phyloP scores from a whole-genome alignment of 208 protist genomes.

The Tritrichomonas musculus region DNA sequence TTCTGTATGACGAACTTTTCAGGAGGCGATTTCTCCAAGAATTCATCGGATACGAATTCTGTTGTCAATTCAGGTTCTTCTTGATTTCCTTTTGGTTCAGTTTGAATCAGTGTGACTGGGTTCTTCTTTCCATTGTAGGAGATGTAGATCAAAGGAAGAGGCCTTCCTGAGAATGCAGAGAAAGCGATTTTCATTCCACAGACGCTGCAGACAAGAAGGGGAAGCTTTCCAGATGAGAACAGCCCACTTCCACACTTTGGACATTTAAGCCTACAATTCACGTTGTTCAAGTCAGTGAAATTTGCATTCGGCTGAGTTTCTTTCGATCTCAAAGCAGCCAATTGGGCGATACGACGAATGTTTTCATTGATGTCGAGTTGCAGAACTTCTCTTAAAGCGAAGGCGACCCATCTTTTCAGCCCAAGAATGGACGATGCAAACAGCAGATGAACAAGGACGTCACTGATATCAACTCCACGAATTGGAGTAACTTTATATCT shows the following conservation, averaged over 20 bases:
- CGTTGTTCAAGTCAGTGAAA: not conserved
- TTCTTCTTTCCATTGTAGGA: not conserved
- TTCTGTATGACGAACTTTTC: not conserved
- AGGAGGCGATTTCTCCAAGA: not conserved
- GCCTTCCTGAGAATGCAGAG: not conserved
- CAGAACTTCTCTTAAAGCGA: not conserved
- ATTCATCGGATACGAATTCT: not conserved
- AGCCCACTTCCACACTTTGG: not conserved
- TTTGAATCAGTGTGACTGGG: not conserved
- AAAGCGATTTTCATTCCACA: conserved; percentile 28
- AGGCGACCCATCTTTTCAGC: not conserved
- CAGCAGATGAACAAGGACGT: not conserved
- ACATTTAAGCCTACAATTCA: no score
- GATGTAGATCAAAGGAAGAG: not conserved
- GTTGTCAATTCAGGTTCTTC: not conserved
- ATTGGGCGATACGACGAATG: not conserved
- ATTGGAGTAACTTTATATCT: not conserved
- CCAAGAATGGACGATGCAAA: not conserved
- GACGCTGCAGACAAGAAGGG: not conserved
- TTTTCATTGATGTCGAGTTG: not conserved
- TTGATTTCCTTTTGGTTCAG: not conserved
- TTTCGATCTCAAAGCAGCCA: not conserved
- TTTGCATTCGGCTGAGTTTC: not conserved
- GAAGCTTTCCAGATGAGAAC: not conserved
- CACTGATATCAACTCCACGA: not conserved